Base-by-base conservation (phyloP, 805 yeast genomes). In the Candida patagonica region DNA sequence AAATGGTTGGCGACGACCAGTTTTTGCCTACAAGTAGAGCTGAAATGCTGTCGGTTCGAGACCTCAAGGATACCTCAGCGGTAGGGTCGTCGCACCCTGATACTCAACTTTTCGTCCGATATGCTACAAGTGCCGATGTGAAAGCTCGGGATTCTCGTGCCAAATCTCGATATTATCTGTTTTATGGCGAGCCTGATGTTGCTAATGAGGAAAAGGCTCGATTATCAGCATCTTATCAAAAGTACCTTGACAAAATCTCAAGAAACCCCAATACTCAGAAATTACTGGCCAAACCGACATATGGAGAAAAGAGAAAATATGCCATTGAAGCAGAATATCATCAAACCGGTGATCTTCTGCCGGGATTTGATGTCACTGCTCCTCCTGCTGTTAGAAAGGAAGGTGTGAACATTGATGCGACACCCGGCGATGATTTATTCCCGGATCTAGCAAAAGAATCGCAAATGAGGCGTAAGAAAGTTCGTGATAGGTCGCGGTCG, bases 161-260 rank as follows among this genome's bases (percentile, higher is more conserved):
- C 10, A 69, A 68, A 40, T 77, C 84, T 16, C 58, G 82, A 29
- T 80, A 78, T 58, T 80, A 80, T 59, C 61, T 78, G 42, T 53
- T 76, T 13, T 79, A 80, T 48, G 89, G 89, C 3, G 87, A 78
- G 53, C 89, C 74, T 10, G 43, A 51, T 21, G 43, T 42, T 21
- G 54, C 37, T 36, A 46, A 55, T 40, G 48, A 56, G 17, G 37
- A 22, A 12, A 20, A 43, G 31, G 38, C 37, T 19, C 33, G 41
- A 26, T 32, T 41, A 26, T 41, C 48, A 17, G 38, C 44, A 29
- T 7, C 26, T 44, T 44, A 12, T 31, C 12, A 31, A 35, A 32
- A 42, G 31, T 26, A 25, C 27, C 19, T 33, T 9, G 27, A 23
- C 5, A 21, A 23, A n/a, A 33, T 33, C 27, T 15, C 33, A 16